A percentile compares a stretch with the other conserved stretches of the same genome.
phyloP scores from a whole-genome alignment of 2,329 filamentous ascomycete genomes.

The Monilinia laxa region DNA sequence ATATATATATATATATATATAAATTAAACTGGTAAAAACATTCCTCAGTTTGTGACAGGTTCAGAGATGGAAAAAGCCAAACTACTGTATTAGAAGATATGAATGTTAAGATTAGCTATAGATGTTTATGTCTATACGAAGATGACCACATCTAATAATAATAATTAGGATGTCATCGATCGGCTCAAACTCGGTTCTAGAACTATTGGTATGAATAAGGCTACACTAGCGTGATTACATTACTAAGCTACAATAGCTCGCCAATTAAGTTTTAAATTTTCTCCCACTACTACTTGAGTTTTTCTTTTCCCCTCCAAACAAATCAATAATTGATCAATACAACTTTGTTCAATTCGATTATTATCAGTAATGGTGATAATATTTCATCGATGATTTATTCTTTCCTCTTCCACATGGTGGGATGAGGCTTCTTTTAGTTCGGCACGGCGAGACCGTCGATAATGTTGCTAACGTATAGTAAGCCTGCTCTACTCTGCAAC shows the following conservation, averaged over 20 bases:
- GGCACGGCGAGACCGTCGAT: constrained; percentile 88
- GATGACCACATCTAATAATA: background rate
- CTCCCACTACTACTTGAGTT: background rate
- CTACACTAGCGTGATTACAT: background rate
- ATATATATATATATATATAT: no score
- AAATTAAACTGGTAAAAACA: background rate
- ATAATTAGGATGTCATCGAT: background rate
- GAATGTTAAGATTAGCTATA: background rate
- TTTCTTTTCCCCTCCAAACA: constrained; percentile 1
- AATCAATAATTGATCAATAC: background rate
- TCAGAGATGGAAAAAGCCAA: background rate
- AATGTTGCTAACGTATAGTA: constrained; percentile 79
- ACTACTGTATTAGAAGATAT: background rate
- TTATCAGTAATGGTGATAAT: constrained; percentile 27
- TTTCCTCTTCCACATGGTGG: constrained; percentile 33
- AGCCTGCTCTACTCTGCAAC: constrained; percentile 36
- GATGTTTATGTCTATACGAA: no score
- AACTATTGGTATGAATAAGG: background rate
- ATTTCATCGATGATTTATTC: constrained; percentile 30
- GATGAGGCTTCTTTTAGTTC: constrained; percentile 72
- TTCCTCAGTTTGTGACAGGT: no score
- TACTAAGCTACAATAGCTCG: constrained; percentile 2
- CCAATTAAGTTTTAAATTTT: constrained; percentile 2
- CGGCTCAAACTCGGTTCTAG: background rate
- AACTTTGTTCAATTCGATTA: background rate